These are phyloP conservation scores for Rhodotorula sp. DNA, from an alignment of 1,284 basidiomycete genomes.

Conservation along the genomic window DNA sequence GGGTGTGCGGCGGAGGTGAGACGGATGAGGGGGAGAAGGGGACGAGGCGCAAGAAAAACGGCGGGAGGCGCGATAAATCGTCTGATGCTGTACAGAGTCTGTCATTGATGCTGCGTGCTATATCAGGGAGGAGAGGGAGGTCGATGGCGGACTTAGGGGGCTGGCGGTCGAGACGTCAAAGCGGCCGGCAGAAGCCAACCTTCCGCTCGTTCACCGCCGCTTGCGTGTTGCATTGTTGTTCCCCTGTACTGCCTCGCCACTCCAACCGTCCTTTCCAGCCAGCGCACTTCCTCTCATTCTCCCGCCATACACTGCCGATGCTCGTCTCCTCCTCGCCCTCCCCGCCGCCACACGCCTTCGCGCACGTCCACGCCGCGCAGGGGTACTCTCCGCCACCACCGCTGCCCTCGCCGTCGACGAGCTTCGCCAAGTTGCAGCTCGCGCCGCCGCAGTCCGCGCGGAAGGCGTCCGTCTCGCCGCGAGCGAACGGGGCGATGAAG, in stretches of 20 bases:
- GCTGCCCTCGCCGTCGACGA: not conserved
- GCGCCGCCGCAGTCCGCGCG: not conserved
- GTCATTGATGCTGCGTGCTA: not conserved
- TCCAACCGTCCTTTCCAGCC: not conserved
- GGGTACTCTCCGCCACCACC: too few species aligned
- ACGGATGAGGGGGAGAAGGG: not conserved
- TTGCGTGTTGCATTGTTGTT: not conserved
- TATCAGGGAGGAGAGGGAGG: not conserved
- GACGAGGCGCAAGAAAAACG: not conserved
- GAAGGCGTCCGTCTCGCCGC: too few species aligned
- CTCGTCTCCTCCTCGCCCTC: slow-evolving; percentile 11
- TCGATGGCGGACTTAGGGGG: not conserved
- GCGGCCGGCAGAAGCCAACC: not conserved
- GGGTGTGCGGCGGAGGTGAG: not conserved
- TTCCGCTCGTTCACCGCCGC: too few species aligned
- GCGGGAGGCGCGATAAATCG: not conserved
- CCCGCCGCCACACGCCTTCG: not conserved
- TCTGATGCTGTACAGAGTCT: not conserved
- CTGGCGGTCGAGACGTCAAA: not conserved
- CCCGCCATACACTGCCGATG: not conserved
- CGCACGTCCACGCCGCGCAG: not conserved
- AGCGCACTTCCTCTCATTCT: not conserved
- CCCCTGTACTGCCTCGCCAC: not conserved
- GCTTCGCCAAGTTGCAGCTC: not conserved
- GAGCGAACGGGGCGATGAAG: not conserved